Evolutionary conservation across 139 green algal genomes (phyloP).

Genomic region (Eudorina sp.): DNA sequence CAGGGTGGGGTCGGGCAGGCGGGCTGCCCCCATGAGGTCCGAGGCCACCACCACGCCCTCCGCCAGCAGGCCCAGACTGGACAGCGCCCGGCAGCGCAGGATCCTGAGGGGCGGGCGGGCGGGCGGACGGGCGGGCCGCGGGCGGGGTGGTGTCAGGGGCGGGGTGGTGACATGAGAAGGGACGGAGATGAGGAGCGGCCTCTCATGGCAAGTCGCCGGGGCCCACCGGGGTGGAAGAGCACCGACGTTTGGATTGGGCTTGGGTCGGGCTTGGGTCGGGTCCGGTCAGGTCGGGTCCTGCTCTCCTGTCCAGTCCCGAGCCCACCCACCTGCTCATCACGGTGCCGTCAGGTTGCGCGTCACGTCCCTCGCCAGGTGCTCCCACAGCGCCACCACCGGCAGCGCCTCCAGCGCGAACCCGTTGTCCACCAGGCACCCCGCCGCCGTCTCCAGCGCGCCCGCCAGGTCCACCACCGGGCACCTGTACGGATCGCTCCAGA

Average conservation of each 20-base stretch:
- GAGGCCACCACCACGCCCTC: slow-evolving; percentile 57
- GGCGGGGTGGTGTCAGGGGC: no score
- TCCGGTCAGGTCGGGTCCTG: no score
- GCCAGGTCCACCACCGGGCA: slow-evolving; percentile 69
- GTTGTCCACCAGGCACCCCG: slow-evolving; percentile 55
- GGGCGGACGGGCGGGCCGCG: not conserved
- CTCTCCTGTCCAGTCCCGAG: no score
- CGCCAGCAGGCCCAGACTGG: slow-evolving; percentile 60
- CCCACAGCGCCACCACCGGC: slow-evolving; percentile 68
- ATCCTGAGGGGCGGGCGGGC: slow-evolving; percentile 35
- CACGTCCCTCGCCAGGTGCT: slow-evolving; percentile 61
- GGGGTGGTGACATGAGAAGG: no score
- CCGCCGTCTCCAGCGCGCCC: slow-evolving; percentile 58
- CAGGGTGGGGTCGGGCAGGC: slow-evolving; percentile 59
- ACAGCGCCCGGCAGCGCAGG: slow-evolving; percentile 56
- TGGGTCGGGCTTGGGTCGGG: no score
- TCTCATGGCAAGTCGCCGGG: no score
- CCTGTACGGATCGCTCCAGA: slow-evolving; percentile 60
- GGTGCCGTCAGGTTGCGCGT: slow-evolving; percentile 51
- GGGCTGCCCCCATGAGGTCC: slow-evolving; percentile 50
- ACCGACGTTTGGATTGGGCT: no score
- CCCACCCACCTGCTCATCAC: slow-evolving; percentile 56
- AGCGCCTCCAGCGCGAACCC: slow-evolving; percentile 60
- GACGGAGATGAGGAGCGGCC: no score
- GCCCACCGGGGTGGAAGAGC: no score